Evolutionary conservation across 345 rosid genomes (phyloP).

Genomic region (Isatis tinctoria): DNA sequence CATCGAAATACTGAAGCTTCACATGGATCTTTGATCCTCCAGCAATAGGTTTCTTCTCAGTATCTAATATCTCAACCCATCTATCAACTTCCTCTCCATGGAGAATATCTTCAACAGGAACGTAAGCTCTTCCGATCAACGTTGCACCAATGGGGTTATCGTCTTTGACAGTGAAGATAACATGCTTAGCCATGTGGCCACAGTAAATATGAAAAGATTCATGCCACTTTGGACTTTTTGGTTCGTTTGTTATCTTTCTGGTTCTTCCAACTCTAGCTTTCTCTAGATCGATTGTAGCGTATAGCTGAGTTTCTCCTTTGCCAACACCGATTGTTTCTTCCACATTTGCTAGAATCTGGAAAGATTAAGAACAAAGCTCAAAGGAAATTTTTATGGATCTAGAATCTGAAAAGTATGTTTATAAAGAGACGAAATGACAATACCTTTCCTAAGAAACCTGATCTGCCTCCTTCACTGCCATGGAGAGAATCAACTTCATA

Average conservation of each 20-base stretch:
- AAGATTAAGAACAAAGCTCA: not conserved
- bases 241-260: conserved; percentile 55
- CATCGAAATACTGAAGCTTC: conserved; percentile 76
- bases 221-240: conserved; percentile 63
- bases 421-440: not conserved
- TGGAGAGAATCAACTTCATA: conserved; percentile 75
- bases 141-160: conserved; percentile 88
- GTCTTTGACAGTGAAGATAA: conserved; percentile 86
- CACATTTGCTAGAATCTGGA: conserved; percentile 65
- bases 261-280: conserved; percentile 96
- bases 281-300: conserved; percentile 84
- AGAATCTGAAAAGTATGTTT: not conserved
- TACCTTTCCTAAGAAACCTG: conserved; percentile 75
- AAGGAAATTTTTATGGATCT: not conserved
- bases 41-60: conserved; percentile 51
- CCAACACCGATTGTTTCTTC: conserved; percentile 83
- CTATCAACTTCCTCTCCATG: conserved; percentile 82
- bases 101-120: conserved; percentile 69
- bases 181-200: conserved; percentile 78
- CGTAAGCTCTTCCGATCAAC: conserved; percentile 79
- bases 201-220: conserved; percentile 95
- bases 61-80: conserved; percentile 80
- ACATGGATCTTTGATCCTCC: conserved; percentile 82
- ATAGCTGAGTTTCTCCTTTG: conserved; percentile 66
- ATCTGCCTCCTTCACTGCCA: conserved; percentile 37